Conservation (phyloP, 495 filamentous ascomycete genomes). For the Penicillium malachiteum region DNA sequence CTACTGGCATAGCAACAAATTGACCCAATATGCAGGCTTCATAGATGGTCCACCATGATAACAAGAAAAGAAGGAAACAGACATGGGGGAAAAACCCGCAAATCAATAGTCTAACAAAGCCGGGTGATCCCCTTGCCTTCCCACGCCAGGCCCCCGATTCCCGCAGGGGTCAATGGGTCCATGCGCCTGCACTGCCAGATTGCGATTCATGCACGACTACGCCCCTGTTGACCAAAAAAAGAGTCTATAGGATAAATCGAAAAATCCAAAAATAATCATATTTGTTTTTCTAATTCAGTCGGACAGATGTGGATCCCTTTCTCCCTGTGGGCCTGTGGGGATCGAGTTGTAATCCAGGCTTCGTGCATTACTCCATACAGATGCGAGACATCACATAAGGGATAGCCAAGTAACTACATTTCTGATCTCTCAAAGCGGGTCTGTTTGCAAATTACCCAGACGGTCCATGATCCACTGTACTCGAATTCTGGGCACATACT, state of each 20-base stretch:
- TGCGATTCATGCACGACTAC: slow-evolving; percentile 10
- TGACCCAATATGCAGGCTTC: neutral
- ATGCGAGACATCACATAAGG: slow-evolving; percentile 30
- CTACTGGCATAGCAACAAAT: slow-evolving; percentile 4
- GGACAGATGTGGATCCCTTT: slow-evolving; percentile 7
- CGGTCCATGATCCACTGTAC: slow-evolving; percentile 12
- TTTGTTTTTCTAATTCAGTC: neutral
- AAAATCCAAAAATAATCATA: too few species aligned
- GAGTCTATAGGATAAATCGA: neutral
- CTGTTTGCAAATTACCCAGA: slow-evolving; percentile 19
- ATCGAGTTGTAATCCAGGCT: neutral
- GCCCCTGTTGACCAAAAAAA: slow-evolving; percentile 5
- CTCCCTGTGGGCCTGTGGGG: slow-evolving; percentile 1
- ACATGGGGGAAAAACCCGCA: neutral
- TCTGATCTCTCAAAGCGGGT: slow-evolving; percentile 13
- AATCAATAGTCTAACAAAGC: slow-evolving; percentile 12
- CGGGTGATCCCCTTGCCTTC: slow-evolving; percentile 17
- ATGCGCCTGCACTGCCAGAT: slow-evolving; percentile 11
- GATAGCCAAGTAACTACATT: slow-evolving; percentile 8
- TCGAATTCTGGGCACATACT: slow-evolving; percentile 2
- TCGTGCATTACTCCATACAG: slow-evolving; percentile 1
- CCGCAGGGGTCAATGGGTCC: slow-evolving; percentile 13
- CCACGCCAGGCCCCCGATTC: neutral
- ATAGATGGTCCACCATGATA: neutral
- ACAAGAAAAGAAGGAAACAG: neutral